Evolutionary conservation across 2,329 filamentous ascomycete genomes (phyloP), one percentile per base, ranked within the genome.

Genomic region (Aureobasidium leucospermi): DNA sequence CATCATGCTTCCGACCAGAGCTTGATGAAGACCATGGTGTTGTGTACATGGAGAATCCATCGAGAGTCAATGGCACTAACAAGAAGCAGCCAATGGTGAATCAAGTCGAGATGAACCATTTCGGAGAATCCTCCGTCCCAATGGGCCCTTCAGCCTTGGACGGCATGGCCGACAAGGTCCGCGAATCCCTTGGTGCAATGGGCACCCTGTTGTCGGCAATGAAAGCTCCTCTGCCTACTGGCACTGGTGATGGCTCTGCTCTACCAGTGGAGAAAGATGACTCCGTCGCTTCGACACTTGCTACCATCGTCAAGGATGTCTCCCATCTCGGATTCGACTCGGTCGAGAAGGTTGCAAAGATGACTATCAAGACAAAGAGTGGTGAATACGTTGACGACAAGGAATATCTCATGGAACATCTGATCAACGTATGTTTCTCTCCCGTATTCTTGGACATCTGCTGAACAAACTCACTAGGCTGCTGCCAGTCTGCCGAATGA

Each of bases 351-450:
- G 68, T 74, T 1, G 67, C 70, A 38, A 67, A 69, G 45, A 61
- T 72, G 45, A 41, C 51, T 2, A 41, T 36, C 34, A 59, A 36
- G 60, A 71, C 71, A 55, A 65, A 71, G 59, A 76, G 77, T n/a
- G 81, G 81, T 2, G 74, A 81, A 43, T 77, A 78, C 7, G 71
- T 83, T 15, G 76, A 88, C 65, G 85, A 88, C 66, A 85, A 81
- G 67, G 78, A 78, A 1, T 84, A 84, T 66, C 72, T 82, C 11
- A 85, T 85, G 81, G 83, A 85, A 66, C 74, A 76, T 28, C 68
- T 85, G 60, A 79, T 85, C 52, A 72, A 78, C 61, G 73, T 76
- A 52, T 59, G 66, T 36, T 19, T n/a, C 6, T 5, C 11, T 1
- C 29, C 19, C 4, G 11, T 11, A 9, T 1, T 9, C n/a, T 29